Base-by-base conservation (phyloP, 1,139 yeast species). In the Geotrichum histeridarum region DNA sequence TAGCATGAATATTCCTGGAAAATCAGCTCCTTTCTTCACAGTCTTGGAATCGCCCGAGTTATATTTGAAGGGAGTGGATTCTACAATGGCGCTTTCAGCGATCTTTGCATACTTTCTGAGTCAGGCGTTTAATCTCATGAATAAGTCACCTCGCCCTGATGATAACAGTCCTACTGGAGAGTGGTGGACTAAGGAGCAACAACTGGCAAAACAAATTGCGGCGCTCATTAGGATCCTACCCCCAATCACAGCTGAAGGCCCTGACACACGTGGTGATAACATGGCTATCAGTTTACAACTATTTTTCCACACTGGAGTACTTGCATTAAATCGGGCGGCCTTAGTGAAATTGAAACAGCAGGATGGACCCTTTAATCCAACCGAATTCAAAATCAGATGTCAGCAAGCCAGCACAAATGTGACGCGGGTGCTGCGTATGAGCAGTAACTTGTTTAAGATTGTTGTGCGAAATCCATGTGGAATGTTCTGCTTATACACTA, bases 401-500 rank as follows among this genome's bases (percentile, higher is more conserved):
- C 49, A 62, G 22, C 57, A 56, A 38, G 58, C 65, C 4, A 59
- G 65, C 1, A 51, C 58, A 4, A 63, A 63, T 39, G 56, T 64
- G 22, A 57, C 63, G 17, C 50, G 55, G 33, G 53, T 61, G 1
- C 53, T 63, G 44, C 62, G 63, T 4, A 54, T 55, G 53, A 53
- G 60, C 30, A 44, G 55, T 15, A 63, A 62, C 44, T 47, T 58
- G n/a, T 59, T 57, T 30, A 53, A 45, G 32, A 36, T 56, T 15
- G 46, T 57, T 7, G 18, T 53, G 32, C 49, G 55, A 15, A 58
- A 61, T 46, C 61, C 64, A 7, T 54, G 59, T 35, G 51, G 57
- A 12, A 44, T 59, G 11, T 64, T 61, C 55, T 58, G 63, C 35
- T 22, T 64, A 4, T 64, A 61, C 41, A 56, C 66, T 8, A 58